These are phyloP conservation scores for Phytopythium litorale DNA, from an alignment of 352 stramenopile genomes.

Conservation along the genomic window DNA sequence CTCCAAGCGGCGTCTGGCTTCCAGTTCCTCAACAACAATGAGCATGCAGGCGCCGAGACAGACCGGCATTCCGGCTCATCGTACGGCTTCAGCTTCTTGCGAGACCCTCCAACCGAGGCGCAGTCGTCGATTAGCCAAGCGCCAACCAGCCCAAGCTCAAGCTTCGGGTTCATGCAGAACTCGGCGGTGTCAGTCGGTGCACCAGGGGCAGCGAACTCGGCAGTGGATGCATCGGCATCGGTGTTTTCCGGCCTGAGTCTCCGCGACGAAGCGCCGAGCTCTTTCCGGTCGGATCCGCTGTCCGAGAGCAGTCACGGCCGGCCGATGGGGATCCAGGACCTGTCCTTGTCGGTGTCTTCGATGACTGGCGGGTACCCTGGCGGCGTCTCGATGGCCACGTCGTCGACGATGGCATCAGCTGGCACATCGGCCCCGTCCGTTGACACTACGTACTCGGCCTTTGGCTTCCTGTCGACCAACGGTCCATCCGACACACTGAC, in stretches of 20 bases:
- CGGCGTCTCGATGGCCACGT: not conserved
- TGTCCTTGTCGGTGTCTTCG: slow-evolving; percentile 32
- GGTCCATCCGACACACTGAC: slow-evolving; percentile 10
- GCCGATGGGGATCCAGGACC: slow-evolving; percentile 41
- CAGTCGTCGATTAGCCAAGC: slow-evolving; percentile 16
- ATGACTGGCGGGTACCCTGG: slow-evolving; percentile 9
- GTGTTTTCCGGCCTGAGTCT: slow-evolving; percentile 62
- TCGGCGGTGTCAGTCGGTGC: slow-evolving; percentile 8
- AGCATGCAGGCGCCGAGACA: slow-evolving; percentile 11
- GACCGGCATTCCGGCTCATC: slow-evolving; percentile 24
- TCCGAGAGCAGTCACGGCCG: slow-evolving; percentile 35
- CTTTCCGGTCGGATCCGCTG: slow-evolving; percentile 14
- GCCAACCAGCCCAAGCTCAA: slow-evolving; percentile 29
- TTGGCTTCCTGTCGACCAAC: slow-evolving; percentile 45
- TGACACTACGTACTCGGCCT: slow-evolving; percentile 36
- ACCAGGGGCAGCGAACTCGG: not conserved
- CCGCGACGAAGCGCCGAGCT: slow-evolving; percentile 17
- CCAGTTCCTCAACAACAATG: slow-evolving; percentile 38
- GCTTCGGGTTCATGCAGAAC: slow-evolving; percentile 29
- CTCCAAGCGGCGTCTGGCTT: slow-evolving; percentile 32
- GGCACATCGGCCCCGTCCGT: slow-evolving; percentile 4
- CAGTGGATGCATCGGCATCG: slow-evolving; percentile 18
- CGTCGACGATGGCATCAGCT: slow-evolving; percentile 12
- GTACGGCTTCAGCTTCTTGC: slow-evolving; percentile 47
- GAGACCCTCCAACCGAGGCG: slow-evolving; percentile 6